Conservation (phyloP, 345 rosid genomes). For the Hypericum androsaemum region DNA sequence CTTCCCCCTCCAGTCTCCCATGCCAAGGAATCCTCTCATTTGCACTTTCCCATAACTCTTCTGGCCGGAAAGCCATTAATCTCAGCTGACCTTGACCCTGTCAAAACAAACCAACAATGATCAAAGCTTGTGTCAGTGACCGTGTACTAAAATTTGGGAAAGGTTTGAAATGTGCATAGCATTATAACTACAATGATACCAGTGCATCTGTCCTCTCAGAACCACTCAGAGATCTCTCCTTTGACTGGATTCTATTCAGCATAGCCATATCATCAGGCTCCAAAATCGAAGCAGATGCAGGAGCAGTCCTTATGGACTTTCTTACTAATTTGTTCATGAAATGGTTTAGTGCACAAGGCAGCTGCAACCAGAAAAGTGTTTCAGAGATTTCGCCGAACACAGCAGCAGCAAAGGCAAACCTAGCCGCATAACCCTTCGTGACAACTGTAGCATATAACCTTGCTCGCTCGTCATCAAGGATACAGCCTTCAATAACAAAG, state of each 20-base stretch:
- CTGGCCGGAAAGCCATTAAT: constrained; percentile 76
- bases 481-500: constrained; percentile 47
- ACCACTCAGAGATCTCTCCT: constrained; percentile 36
- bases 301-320: constrained; percentile 39
- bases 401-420: constrained; percentile 97
- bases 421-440: constrained; percentile 64
- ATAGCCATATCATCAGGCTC: constrained; percentile 40
- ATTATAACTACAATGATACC: constrained; percentile 24
- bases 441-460: constrained; percentile 74
- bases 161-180: constrained; percentile 1
- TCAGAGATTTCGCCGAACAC: constrained; percentile 82
- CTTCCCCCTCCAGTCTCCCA: constrained; percentile 89
- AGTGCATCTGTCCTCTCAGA: constrained; percentile 32
- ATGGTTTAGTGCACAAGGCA: constrained; percentile 80
- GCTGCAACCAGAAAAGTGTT: constrained; percentile 93
- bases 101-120: constrained; percentile 14
- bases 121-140: neutral
- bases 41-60: constrained; percentile 83
- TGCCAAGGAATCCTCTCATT: constrained; percentile 90
- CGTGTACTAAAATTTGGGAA: neutral
- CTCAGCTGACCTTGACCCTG: constrained; percentile 64
- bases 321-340: constrained; percentile 48
- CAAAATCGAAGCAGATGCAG: constrained; percentile 22
- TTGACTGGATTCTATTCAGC: constrained; percentile 49
- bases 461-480: constrained; percentile 82